These are phyloP conservation scores for Solanum medicagineum DNA, from an alignment of 257 asterid genomes.

Conservation along the genomic window DNA sequence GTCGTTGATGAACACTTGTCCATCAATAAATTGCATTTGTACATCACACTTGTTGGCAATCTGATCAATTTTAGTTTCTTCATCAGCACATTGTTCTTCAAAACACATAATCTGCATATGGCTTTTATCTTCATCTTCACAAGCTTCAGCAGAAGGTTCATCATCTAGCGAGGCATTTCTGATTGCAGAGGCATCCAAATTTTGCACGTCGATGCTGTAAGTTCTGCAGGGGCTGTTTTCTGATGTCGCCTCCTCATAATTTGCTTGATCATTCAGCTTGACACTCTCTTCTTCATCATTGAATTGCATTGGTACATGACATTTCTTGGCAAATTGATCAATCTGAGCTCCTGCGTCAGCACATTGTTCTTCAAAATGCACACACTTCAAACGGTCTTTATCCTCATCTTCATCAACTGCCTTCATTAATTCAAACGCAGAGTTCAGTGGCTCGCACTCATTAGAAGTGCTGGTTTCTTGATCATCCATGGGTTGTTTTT, in stretches of 20 bases:
- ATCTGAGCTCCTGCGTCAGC: neutral
- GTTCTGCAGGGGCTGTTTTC: neutral
- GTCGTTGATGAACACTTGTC: neutral
- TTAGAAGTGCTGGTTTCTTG: neutral
- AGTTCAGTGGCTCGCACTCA: neutral
- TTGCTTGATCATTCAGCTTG: neutral
- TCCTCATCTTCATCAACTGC: neutral
- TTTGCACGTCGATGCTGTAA: neutral
- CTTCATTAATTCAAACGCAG: neutral
- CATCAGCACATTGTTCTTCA: neutral
- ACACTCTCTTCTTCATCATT: neutral
- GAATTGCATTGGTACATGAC: neutral
- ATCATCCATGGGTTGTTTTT: neutral
- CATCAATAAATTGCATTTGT: neutral
- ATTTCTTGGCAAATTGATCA: neutral
- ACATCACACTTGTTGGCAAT: neutral
- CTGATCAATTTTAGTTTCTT: neutral
- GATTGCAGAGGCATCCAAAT: neutral
- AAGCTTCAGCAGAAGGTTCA: neutral
- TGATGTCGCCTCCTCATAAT: neutral
- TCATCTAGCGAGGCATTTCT: neutral
- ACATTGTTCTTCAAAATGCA: neutral
- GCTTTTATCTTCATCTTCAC: neutral
- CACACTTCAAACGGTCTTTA: neutral
- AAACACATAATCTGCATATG: neutral